Evolutionary conservation across 306 rosid species (phyloP), one percentile per base, ranked within the genome.

Genomic region (Cicer yamashitae): DNA sequence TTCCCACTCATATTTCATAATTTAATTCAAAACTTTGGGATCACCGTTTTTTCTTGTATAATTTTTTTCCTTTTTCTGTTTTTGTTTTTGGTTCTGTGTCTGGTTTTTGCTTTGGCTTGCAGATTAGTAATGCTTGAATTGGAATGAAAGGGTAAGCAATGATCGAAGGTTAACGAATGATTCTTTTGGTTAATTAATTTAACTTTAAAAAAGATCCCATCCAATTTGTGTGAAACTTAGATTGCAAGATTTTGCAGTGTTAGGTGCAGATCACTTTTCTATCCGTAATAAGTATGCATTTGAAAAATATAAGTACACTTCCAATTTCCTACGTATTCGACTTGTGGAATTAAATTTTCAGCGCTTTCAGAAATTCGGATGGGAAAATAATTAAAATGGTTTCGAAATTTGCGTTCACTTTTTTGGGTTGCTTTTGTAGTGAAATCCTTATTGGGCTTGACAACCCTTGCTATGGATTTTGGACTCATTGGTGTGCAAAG

Each of bases 101-200:
- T 54, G 51, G 45, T 79, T 75, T 90, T 86, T 82, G 89, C 93
- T 86, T 90, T 77, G 72, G 45, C 90, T 89, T 86, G 84, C 90
- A 93, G 91, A 81, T 67, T 81, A 77, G 83, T 34, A 59, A 89
- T 90, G 86, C 96, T 90, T 90, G 96, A 84, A 91, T 93, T 89
- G 89, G 77, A 93, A 89, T 82, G 82, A 83, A 93, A 88, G 98
- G 86, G 66, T 81, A 48, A 53, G 66, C 58, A 47, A 10, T 45
- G 58, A 46, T 83, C 56, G 3, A 1, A 72, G 60, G 13, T 54
- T 20, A 62, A 61, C 73, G 44, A 65, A 69, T 53, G 54, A 64
- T 67, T 73, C 2, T 84, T 72, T 72, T 54, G 75, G n/a, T 72
- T 79, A 56, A 82, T 57, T 79, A 38, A 80, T 79, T 41, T 47